phyloP scores from a whole-genome alignment of 2,329 filamentous ascomycete species.

The Paraconiothyrium sp. region DNA sequence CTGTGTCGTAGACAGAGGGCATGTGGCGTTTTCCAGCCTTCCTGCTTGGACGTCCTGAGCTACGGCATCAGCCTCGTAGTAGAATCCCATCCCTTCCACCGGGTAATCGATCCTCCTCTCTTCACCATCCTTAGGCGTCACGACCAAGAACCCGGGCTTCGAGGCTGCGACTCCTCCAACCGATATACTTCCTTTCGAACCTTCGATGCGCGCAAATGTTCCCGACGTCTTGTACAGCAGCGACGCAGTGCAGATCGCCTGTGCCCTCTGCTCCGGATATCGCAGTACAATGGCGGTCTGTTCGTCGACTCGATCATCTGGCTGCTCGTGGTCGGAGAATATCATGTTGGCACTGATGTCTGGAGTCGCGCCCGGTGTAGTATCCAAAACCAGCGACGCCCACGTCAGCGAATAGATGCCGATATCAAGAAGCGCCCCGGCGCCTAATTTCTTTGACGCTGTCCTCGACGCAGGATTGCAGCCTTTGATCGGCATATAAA shows the following conservation, averaged over 20 bases:
- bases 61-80: slow-evolving; percentile 15
- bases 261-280: slow-evolving; percentile 4
- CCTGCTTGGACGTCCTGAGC: slow-evolving; percentile 7
- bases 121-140: background rate
- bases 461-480: background rate
- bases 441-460: slow-evolving; percentile 82
- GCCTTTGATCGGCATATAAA: slow-evolving; percentile 67
- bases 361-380: background rate
- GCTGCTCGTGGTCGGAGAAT: slow-evolving; percentile 5
- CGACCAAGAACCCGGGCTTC: slow-evolving; percentile 3
- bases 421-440: slow-evolving; percentile 83
- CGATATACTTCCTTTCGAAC: slow-evolving; percentile 3
- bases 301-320: slow-evolving; percentile 2
- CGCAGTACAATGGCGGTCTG: slow-evolving; percentile 1
- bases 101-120: slow-evolving; percentile 1
- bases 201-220: slow-evolving; percentile 12
- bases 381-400: slow-evolving; percentile 73
- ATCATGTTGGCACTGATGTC: slow-evolving; percentile 10
- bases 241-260: slow-evolving; percentile 4
- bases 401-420: slow-evolving; percentile 91
- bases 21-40: slow-evolving; percentile 4
- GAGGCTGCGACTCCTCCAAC: slow-evolving; percentile 7
- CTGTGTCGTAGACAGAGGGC: background rate
- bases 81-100: slow-evolving; percentile 2
- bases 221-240: slow-evolving; percentile 8